These are phyloP conservation scores for Annulohypoxylon stygium DNA, from an alignment of 495 filamentous ascomycete species.

Conservation along the genomic window DNA sequence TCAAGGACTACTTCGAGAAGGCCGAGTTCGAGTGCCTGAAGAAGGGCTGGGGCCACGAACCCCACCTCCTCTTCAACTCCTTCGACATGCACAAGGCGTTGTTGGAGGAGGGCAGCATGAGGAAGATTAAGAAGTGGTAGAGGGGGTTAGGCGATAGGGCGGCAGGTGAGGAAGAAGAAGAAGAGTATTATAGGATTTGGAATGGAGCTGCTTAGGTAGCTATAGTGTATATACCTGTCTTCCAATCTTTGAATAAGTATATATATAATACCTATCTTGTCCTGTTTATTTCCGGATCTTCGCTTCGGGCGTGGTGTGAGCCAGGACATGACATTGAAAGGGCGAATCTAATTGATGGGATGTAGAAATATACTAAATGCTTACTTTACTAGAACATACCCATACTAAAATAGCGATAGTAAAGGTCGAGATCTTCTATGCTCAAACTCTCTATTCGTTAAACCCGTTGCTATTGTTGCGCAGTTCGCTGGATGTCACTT, in stretches of 20 bases:
- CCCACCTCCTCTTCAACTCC: slow-evolving; percentile 83
- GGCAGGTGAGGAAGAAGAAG: background rate
- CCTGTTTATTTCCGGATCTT: background rate
- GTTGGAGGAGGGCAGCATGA: slow-evolving; percentile 86
- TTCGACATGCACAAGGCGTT: slow-evolving; percentile 93
- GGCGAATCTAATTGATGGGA: no score
- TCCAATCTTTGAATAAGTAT: background rate
- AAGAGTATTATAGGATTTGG: background rate
- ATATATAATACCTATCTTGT: slow-evolving; percentile 10
- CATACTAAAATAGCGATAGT: no score
- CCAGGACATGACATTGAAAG: no score
- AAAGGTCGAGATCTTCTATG: no score
- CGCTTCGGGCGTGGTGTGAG: background rate
- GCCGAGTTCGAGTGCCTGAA: slow-evolving; percentile 88
- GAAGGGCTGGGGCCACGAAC: slow-evolving; percentile 93
- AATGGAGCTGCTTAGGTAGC: background rate
- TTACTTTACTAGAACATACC: no score
- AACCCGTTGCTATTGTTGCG: no score
- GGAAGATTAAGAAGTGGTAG: slow-evolving; percentile 70
- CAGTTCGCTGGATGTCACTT: no score
- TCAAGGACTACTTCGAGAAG: slow-evolving; percentile 86
- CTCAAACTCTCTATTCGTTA: no score
- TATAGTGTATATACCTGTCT: slow-evolving; percentile 5
- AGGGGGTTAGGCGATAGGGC: background rate
- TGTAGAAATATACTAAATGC: no score